Percentiles rank a stretch among this genome's conserved stretches.
Evolutionary conservation across 2,329 filamentous ascomycete genomes (phyloP).

Genomic region (Lasiodiplodia sp.): DNA sequence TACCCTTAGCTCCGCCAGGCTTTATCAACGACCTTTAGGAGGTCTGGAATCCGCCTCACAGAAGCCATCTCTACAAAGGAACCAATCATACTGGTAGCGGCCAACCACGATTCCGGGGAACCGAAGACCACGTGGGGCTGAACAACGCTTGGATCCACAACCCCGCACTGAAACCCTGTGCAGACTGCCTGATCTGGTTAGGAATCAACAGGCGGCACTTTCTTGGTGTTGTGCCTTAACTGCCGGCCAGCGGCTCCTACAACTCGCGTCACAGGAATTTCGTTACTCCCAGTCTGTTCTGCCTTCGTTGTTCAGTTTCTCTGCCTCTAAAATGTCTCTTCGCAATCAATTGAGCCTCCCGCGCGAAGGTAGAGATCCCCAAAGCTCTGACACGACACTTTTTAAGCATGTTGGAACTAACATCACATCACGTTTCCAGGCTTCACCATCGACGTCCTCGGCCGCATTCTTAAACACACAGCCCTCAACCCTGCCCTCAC

Average conservation of each 20-base stretch:
- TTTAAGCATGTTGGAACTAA: no score
- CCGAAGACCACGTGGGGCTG: conserved; percentile 2
- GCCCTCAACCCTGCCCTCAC: conserved; percentile 70
- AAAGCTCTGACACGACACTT: no score
- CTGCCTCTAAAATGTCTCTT: background rate
- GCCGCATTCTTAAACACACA: conserved; percentile 65
- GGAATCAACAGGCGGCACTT: background rate
- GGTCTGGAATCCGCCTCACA: background rate
- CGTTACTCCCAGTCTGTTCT: no score
- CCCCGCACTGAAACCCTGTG: background rate
- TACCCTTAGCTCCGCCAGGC: background rate
- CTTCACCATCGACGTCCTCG: conserved; percentile 62
- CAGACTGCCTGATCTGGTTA: conserved; percentile 1
- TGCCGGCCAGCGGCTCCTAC: background rate
- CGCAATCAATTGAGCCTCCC: conserved; percentile 47
- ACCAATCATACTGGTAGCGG: background rate
- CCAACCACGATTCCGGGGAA: background rate
- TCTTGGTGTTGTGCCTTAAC: background rate
- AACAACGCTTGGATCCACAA: background rate
- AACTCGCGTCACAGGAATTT: background rate
- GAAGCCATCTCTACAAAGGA: background rate
- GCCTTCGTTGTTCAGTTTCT: no score
- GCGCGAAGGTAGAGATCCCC: conserved; percentile 44
- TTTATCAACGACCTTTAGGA: background rate
- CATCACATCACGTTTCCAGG: conserved; percentile 34